Base-by-base conservation (phyloP, 2,329 filamentous ascomycete species). In the Fusarium stilboides region DNA sequence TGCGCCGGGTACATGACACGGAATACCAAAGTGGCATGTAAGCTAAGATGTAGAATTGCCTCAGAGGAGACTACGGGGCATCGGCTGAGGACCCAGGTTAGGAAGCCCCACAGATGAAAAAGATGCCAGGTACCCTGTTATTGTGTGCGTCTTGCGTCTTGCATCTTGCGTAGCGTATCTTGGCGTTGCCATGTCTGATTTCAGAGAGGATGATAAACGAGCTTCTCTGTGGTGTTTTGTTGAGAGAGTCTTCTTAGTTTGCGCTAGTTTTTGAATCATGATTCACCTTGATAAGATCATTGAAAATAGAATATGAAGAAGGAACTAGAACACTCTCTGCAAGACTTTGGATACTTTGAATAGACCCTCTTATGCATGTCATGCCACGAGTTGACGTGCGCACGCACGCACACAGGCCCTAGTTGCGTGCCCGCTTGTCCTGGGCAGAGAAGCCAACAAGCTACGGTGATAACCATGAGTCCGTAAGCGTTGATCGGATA, bases 11-110 rank as follows among this genome's bases (percentile, higher is more conserved):
- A 42, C 40, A 24, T 22, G 40, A 17, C 20, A 42, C 47, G 31
- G 47, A 34, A 54, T 37, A 31, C 28, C 10, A 51, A 24, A 49
- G 45, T 63, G 57, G 58, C 57, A 70, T 65, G 67, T 66, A 64
- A 71, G 60, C 43, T 44, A 64, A 69, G 58, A 70, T 70, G 51
- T 65, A 55, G 65, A 75, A 74, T 75, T 75, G 64, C 73, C 73
- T 75, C 73, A 75, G 51, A 49, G 33, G 64, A 36, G 65, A 73
- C 49, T 24, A 36, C 14, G 61, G 71, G 70, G 68, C 68, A 67
- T 75, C 73, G 73, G 73, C 62, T 68, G 62, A 75, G 70, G 57
- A 54, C 58, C 71, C 68, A 72, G 56, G 57, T 66, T 62, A 42
- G 64, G 63, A 67, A 55, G 64, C 55, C 70, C 71, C 69, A 75